A percentile compares a stretch with the other conserved stretches of the same genome.
Evolutionary conservation across 2,329 filamentous ascomycete species (phyloP).

Genomic region (Amauroascus verrucosus): DNA sequence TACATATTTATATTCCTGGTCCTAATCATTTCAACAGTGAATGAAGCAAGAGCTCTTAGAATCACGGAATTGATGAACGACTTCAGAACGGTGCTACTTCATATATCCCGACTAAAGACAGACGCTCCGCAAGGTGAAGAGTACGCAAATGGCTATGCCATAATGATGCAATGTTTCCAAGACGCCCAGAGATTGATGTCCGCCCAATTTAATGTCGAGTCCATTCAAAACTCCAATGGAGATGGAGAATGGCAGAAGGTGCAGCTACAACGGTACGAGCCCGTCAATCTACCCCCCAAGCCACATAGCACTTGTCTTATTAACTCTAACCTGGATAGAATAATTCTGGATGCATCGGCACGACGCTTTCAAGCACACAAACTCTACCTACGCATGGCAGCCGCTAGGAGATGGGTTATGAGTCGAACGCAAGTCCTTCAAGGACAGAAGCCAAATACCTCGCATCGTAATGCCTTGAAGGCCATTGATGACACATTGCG

Average conservation of each 20-base stretch:
- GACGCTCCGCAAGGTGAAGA: conserved; percentile 45
- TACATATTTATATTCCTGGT: not conserved
- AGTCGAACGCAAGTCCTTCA: conserved; percentile 42
- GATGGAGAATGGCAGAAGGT: conserved; percentile 46
- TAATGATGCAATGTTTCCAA: conserved; percentile 46
- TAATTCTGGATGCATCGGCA: conserved; percentile 50
- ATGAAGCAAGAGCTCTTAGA: conserved; percentile 53
- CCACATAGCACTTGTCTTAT: conserved; percentile 12
- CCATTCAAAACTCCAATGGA: conserved; percentile 32
- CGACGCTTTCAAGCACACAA: conserved; percentile 53
- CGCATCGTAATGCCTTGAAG: conserved; percentile 41
- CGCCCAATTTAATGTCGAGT: conserved; percentile 42
- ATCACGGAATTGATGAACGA: conserved; percentile 55
- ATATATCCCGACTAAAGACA: conserved; percentile 46
- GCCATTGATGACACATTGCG: conserved; percentile 40
- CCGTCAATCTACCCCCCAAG: conserved; percentile 12
- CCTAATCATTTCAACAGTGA: conserved; percentile 39
- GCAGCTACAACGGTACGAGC: conserved; percentile 45
- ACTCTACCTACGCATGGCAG: conserved; percentile 49
- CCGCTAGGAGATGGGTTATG: conserved; percentile 50
- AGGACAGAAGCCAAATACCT: conserved; percentile 40
- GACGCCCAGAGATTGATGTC: conserved; percentile 47
- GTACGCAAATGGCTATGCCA: conserved; percentile 49
- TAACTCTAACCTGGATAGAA: conserved; percentile 32
- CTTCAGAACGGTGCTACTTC: conserved; percentile 51